Conservation (phyloP, 108 stramenopile genomes). For the Chaetoceros muelleri region DNA sequence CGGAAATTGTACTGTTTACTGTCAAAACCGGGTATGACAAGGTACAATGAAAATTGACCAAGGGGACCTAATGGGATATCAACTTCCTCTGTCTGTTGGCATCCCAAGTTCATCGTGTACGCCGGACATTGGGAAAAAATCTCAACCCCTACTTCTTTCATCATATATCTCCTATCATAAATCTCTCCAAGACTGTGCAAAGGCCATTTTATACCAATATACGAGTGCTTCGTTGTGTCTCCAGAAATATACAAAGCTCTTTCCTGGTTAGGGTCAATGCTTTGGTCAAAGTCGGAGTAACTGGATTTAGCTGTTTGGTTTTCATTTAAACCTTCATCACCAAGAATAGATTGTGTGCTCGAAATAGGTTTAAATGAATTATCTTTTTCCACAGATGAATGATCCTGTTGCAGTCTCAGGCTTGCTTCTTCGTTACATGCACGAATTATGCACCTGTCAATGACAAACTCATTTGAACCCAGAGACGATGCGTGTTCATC, state of each 20-base stretch:
- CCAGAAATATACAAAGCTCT: background rate
- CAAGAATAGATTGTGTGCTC: no score
- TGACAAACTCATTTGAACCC: background rate
- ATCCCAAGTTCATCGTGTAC: background rate
- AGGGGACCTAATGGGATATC: background rate
- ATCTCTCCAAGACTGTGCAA: background rate
- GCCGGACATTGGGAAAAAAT: conserved; percentile 1
- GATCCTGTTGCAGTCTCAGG: background rate
- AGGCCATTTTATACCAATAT: background rate
- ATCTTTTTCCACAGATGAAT: no score
- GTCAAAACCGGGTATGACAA: background rate
- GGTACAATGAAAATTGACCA: background rate
- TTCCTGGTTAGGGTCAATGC: background rate
- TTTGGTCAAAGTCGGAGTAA: background rate
- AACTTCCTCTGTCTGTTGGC: background rate
- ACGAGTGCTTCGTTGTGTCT: background rate
- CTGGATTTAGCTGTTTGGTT: background rate
- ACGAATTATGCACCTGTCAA: background rate
- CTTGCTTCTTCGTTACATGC: background rate
- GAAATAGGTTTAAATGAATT: no score
- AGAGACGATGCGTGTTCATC: no score
- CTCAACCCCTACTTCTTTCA: background rate
- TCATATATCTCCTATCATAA: background rate
- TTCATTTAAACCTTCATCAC: no score
- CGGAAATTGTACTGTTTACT: background rate